These are phyloP conservation scores for Lactifluus piperatus DNA, from an alignment of 768 basidiomycete species.

Conservation along the genomic window DNA sequence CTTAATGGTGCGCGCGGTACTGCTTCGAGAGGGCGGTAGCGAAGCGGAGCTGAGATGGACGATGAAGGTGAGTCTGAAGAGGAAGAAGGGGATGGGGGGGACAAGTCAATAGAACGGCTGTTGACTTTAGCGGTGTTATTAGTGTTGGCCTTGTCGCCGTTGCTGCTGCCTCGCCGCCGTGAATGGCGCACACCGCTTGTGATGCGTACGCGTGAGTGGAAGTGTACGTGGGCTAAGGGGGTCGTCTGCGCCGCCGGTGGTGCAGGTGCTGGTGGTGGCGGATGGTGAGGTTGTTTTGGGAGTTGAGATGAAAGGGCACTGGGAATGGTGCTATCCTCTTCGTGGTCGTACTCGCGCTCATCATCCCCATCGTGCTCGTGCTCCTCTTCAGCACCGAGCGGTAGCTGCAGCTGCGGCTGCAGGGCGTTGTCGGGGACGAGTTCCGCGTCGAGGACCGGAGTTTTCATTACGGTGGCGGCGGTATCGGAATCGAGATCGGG, in stretches of 20 bases:
- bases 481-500: not conserved
- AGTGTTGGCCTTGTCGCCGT: no score
- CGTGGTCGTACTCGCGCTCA: conserved; percentile 1
- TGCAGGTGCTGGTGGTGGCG: not conserved
- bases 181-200: conserved; percentile 55
- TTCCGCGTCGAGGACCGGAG: not conserved
- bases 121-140: no score
- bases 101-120: not conserved
- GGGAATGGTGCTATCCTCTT: not conserved
- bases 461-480: not conserved
- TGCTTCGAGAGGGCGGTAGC: conserved; percentile 41
- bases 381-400: not conserved
- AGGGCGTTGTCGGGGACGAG: not conserved
- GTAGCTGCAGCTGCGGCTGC: not conserved
- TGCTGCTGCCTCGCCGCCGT: conserved; percentile 22
- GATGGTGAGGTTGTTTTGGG: not conserved
- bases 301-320: not conserved
- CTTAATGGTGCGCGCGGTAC: conserved; percentile 54
- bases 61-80: conserved; percentile 43
- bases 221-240: conserved; percentile 40
- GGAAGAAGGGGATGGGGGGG: conserved; percentile 1
- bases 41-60: conserved; percentile 75
- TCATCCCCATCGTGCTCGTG: conserved; percentile 10
- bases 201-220: conserved; percentile 70
- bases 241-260: conserved; percentile 4